Percentiles rank a stretch among this genome's conserved stretches.
Conservation (phyloP, 129 eudicot genomes). For the Tagetes erecta region DNA sequence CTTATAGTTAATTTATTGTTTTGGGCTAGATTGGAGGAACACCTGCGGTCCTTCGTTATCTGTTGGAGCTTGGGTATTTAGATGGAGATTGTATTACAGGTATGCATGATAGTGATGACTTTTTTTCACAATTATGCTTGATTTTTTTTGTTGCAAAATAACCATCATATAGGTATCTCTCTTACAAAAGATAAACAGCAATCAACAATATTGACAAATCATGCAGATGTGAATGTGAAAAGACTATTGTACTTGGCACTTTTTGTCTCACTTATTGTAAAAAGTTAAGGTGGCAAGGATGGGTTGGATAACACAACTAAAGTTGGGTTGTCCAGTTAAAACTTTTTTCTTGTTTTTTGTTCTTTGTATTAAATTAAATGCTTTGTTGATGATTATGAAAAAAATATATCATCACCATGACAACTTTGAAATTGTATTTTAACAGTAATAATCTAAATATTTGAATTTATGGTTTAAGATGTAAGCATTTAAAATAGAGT, state of each 20-base stretch:
- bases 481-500: neutral
- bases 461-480: neutral
- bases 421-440: neutral
- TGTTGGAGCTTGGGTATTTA: slow-evolving; percentile 78
- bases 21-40: slow-evolving; percentile 89
- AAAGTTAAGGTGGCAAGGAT: neutral
- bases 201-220: neutral
- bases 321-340: neutral
- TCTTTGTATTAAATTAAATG: neutral
- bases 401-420: neutral
- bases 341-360: neutral
- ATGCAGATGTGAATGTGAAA: neutral
- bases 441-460: neutral
- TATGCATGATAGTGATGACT: slow-evolving; percentile 13
- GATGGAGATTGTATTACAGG: slow-evolving; percentile 99
- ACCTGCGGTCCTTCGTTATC: slow-evolving; percentile 80
- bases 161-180: neutral
- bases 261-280: neutral
- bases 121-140: neutral
- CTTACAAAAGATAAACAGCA: neutral
- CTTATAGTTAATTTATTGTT: neutral
- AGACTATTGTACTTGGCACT: neutral
- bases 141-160: neutral
- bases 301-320: neutral
- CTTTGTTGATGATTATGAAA: neutral